phyloP scores from a whole-genome alignment of 805 yeast genomes.

The Tetrapisispora namnaoensis region DNA sequence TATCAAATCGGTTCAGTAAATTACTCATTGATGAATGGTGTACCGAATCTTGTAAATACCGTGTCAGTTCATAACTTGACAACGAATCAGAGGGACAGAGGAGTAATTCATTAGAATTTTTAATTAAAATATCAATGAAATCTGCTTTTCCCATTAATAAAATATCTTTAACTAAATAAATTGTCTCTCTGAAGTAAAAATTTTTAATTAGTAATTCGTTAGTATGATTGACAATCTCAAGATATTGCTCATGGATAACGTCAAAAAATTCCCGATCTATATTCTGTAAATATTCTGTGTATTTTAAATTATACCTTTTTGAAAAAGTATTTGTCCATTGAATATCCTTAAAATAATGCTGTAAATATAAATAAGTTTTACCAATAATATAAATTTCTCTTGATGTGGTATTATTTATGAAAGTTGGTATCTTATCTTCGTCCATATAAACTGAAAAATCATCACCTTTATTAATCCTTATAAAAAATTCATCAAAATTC shows the following conservation, averaged over 20 bases:
- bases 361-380: slow-evolving; percentile 54
- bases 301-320: slow-evolving; percentile 17
- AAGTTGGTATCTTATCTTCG: slow-evolving; percentile 30
- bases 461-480: slow-evolving; percentile 9
- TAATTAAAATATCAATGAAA: slow-evolving; percentile 57
- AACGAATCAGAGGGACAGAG: slow-evolving; percentile 53
- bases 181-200: slow-evolving; percentile 41
- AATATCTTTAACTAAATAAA: slow-evolving; percentile 54
- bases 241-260: slow-evolving; percentile 36
- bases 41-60: slow-evolving; percentile 56
- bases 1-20: slow-evolving; percentile 28
- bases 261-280: slow-evolving; percentile 20
- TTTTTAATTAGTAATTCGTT: slow-evolving; percentile 41
- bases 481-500: slow-evolving; percentile 55
- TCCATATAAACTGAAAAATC: slow-evolving; percentile 9
- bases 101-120: slow-evolving; percentile 44
- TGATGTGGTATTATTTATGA: slow-evolving; percentile 32
- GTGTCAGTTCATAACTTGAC: slow-evolving; percentile 56
- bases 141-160: slow-evolving; percentile 73
- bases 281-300: slow-evolving; percentile 4
- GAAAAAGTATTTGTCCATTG: slow-evolving; percentile 48
- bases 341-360: slow-evolving; percentile 54
- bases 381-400: slow-evolving; percentile 57
- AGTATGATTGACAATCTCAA: slow-evolving; percentile 44
- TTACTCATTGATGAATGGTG: slow-evolving; percentile 40